These are phyloP conservation scores for Fusarium illudens DNA, from an alignment of 2,329 filamentous ascomycete species.

Conservation along the genomic window DNA sequence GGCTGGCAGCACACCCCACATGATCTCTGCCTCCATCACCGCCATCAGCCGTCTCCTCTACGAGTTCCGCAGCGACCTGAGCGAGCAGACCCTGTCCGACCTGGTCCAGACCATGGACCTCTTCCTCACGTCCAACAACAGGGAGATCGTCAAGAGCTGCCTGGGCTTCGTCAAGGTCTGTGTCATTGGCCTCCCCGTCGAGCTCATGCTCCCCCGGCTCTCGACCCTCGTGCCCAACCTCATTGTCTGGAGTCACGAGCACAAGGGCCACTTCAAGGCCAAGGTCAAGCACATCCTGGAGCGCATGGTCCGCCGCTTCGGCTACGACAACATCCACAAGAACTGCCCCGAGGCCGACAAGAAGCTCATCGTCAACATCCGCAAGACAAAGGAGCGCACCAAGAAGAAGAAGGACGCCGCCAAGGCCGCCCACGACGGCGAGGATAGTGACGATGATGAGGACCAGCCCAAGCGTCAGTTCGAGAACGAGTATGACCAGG, in stretches of 20 bases:
- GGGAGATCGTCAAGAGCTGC: conserved; percentile 94
- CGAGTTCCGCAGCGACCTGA: conserved; percentile 80
- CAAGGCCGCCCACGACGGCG: conserved; percentile 65
- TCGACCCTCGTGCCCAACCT: conserved; percentile 84
- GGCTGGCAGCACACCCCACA: conserved; percentile 91
- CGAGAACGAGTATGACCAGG: conserved; percentile 93
- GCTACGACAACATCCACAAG: conserved; percentile 80
- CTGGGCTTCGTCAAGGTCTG: conserved; percentile 97
- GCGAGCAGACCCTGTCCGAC: conserved; percentile 76
- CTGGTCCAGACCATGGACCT: conserved; percentile 95
- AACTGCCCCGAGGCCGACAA: conserved; percentile 85
- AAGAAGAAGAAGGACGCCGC: conserved; percentile 86
- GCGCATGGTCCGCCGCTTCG: conserved; percentile 90
- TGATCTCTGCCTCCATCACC: conserved; percentile 97
- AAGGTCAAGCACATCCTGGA: conserved; percentile 99
- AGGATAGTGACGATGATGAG: conserved; percentile 63
- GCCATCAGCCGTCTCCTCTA: conserved; percentile 93
- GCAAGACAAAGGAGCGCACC: conserved; percentile 89
- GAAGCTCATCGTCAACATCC: conserved; percentile 92
- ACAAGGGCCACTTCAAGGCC: conserved; percentile 95
- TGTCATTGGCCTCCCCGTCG: conserved; percentile 82
- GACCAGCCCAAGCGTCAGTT: conserved; percentile 67
- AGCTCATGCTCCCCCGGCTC: conserved; percentile 81
- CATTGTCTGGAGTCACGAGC: conserved; percentile 96
- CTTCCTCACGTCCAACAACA: conserved; percentile 94